phyloP scores from a whole-genome alignment of 2,329 filamentous ascomycete species.

The Botrytis deweyae region DNA sequence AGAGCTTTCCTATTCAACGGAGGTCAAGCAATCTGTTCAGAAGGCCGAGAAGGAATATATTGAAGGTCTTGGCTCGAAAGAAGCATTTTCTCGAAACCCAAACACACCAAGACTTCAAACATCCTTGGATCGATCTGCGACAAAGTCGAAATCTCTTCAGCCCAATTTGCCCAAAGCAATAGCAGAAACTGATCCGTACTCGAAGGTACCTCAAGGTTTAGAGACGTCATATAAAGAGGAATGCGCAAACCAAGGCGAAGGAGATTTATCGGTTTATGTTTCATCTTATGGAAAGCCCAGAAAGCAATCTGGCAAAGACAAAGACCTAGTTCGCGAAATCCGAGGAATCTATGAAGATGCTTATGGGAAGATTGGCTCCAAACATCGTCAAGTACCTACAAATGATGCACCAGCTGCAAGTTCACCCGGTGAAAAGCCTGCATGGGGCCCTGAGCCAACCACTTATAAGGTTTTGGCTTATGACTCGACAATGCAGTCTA shows the following conservation, averaged over 20 bases:
- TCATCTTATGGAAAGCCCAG: slow-evolving; percentile 24
- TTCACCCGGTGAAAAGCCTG: neutral
- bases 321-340: slow-evolving; percentile 42
- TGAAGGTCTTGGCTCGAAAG: slow-evolving; percentile 27
- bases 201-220: slow-evolving; percentile 21
- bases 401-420: neutral
- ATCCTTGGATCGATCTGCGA: slow-evolving; percentile 35
- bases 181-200: slow-evolving; percentile 9
- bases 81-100: slow-evolving; percentile 30
- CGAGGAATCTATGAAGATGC: slow-evolving; percentile 45
- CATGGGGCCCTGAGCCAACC: slow-evolving; percentile 28
- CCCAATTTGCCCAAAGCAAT: neutral
- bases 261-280: slow-evolving; percentile 23
- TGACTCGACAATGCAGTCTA: slow-evolving; percentile 56
- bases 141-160: neutral
- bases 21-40: slow-evolving; percentile 28
- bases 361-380: slow-evolving; percentile 43
- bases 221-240: slow-evolving; percentile 20
- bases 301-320: slow-evolving; percentile 30
- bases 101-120: slow-evolving; percentile 34
- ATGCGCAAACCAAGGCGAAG: slow-evolving; percentile 24
- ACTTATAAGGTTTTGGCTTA: slow-evolving; percentile 68
- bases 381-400: slow-evolving; percentile 35
- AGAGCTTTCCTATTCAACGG: slow-evolving; percentile 20
- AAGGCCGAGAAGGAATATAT: slow-evolving; percentile 34